phyloP scores from a whole-genome alignment of 345 rosid species.

The Dimocarpus longan region DNA sequence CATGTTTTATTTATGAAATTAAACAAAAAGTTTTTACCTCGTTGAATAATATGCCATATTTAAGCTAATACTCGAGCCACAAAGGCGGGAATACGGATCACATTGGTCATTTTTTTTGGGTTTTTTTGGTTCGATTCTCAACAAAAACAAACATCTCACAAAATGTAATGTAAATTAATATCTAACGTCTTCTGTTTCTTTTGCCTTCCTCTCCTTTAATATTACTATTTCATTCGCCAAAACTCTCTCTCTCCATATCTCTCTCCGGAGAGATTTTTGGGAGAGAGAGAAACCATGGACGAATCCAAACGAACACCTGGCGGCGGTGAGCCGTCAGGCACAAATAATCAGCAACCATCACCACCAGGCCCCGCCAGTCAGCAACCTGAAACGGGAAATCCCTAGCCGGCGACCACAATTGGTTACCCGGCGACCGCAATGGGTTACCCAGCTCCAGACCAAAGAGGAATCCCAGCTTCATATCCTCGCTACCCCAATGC shows the following conservation, averaged over 20 bases:
- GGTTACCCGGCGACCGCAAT: constrained; percentile 26
- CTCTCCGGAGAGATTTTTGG: background rate
- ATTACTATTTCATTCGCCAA: background rate
- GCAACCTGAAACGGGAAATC: background rate
- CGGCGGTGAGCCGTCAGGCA: constrained; percentile 3
- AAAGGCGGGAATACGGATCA: background rate
- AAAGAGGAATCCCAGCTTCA: background rate
- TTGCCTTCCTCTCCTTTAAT: too few species aligned
- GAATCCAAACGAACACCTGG: background rate
- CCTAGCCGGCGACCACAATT: background rate
- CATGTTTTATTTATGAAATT: too few species aligned
- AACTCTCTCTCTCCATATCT: background rate
- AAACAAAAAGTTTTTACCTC: background rate
- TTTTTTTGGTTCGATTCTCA: background rate
- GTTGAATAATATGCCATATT: background rate
- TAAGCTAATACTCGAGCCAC: background rate
- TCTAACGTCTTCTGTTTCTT: background rate
- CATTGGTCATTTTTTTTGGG: background rate
- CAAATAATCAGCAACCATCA: background rate
- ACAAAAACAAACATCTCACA: background rate
- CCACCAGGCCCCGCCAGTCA: background rate
- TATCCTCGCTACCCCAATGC: constrained; percentile 2
- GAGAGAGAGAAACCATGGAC: constrained; percentile 21
- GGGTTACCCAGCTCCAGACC: constrained; percentile 33
- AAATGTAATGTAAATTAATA: too few species aligned